Conservation (phyloP, 805 yeast genomes). For the Metschnikowia kunwiensis region DNA sequence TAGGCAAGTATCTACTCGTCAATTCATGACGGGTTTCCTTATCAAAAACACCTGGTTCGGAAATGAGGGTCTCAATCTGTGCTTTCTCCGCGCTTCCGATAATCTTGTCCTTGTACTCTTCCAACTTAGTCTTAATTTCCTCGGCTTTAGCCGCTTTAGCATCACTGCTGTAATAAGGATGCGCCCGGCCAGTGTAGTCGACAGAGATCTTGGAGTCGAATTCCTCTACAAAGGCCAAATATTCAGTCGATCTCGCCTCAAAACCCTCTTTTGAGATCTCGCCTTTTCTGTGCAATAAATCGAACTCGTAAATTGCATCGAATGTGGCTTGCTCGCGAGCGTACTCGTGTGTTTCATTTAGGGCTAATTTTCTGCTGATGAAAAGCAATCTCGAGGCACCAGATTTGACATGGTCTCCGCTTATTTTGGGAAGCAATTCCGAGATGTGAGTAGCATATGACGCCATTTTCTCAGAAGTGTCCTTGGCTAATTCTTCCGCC, state of each 20-base stretch:
- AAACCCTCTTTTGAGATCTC: slow-evolving; percentile 32
- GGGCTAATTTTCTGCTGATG: slow-evolving; percentile 47
- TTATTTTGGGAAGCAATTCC: slow-evolving; percentile 25
- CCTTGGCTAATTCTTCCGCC: slow-evolving; percentile 37
- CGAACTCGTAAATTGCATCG: slow-evolving; percentile 44
- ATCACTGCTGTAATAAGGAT: slow-evolving; percentile 33
- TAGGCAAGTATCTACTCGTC: slow-evolving; percentile 50
- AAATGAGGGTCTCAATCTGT: slow-evolving; percentile 43
- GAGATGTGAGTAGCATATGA: slow-evolving; percentile 19
- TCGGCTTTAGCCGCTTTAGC: slow-evolving; percentile 23
- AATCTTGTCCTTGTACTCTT: slow-evolving; percentile 22
- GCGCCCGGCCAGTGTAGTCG: slow-evolving; percentile 43
- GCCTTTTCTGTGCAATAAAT: slow-evolving; percentile 37
- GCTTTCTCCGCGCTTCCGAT: slow-evolving; percentile 37
- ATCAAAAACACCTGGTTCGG: slow-evolving; percentile 39
- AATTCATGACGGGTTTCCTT: slow-evolving; percentile 37
- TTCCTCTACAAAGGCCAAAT: slow-evolving; percentile 34
- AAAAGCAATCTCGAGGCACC: slow-evolving; percentile 54
- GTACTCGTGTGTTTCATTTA: slow-evolving; percentile 55
- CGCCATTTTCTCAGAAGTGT: slow-evolving; percentile 29
- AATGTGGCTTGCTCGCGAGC: slow-evolving; percentile 59
- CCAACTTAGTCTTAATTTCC: slow-evolving; percentile 23
- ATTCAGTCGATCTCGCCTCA: slow-evolving; percentile 24
- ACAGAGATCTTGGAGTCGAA: slow-evolving; percentile 45
- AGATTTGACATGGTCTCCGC: slow-evolving; percentile 25